phyloP scores from a whole-genome alignment of 345 rosid genomes.

The Citrus unshiu region DNA sequence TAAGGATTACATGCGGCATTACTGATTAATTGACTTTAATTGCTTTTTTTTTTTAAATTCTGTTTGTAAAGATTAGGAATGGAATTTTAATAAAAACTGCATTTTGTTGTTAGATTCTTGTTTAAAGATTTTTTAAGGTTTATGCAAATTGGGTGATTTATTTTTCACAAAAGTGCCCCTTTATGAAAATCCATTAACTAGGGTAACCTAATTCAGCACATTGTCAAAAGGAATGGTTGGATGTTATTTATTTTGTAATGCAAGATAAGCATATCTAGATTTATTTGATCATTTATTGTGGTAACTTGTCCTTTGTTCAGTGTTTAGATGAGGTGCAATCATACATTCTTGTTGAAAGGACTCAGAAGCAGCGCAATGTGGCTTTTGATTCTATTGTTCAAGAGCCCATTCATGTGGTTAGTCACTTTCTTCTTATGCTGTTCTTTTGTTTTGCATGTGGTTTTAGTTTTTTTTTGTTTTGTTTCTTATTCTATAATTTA shows the following conservation, averaged over 20 bases:
- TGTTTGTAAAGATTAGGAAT: neutral
- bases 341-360: constrained; percentile 79
- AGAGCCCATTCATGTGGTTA: constrained; percentile 60
- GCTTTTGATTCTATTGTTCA: constrained; percentile 41
- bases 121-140: neutral
- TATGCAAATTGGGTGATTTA: neutral
- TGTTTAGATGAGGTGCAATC: constrained; percentile 86
- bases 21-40: neutral
- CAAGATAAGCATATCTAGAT: neutral
- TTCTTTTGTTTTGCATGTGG: constrained; percentile 2
- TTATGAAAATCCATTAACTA: neutral
- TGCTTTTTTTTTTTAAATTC: neutral
- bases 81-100: neutral
- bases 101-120: neutral
- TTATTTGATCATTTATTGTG: neutral
- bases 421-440: constrained; percentile 19
- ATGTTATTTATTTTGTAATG: neutral
- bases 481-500: neutral
- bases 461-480: neutral
- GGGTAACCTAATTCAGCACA: neutral
- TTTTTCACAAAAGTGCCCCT: neutral
- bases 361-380: constrained; percentile 25
- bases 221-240: neutral
- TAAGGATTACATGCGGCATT: neutral
- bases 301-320: constrained; percentile 34